Percentiles rank a stretch among this genome's conserved stretches.
These are phyloP conservation scores for Quercus glauca DNA, from an alignment of 306 rosid genomes.

Conservation along the genomic window DNA sequence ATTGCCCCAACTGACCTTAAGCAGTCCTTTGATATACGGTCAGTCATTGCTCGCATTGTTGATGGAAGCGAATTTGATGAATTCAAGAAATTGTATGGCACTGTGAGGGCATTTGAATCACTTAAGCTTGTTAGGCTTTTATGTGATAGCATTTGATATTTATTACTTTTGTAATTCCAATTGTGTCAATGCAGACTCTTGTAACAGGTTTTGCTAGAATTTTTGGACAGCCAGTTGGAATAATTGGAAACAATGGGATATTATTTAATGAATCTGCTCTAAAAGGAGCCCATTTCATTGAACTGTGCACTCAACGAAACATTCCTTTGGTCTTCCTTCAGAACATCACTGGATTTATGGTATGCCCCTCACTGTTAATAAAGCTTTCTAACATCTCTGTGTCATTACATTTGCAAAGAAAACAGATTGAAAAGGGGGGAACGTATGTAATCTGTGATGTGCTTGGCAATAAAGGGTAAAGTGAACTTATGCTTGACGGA, in stretches of 20 bases:
- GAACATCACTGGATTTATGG: slow-evolving; percentile 97
- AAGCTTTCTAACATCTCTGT: background rate
- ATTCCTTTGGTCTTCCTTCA: slow-evolving; percentile 94
- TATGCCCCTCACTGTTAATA: slow-evolving; percentile 30
- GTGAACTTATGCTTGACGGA: background rate
- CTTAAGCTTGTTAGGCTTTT: slow-evolving; percentile 21
- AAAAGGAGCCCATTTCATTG: slow-evolving; percentile 95
- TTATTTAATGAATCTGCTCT: slow-evolving; percentile 90
- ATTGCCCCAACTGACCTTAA: slow-evolving; percentile 87
- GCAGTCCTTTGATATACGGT: slow-evolving; percentile 81
- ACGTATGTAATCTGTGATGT: background rate
- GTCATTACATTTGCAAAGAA: background rate
- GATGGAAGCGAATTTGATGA: slow-evolving; percentile 97
- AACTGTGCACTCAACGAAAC: slow-evolving; percentile 74
- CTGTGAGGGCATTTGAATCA: slow-evolving; percentile 61
- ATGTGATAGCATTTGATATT: slow-evolving; percentile 1
- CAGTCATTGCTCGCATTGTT: slow-evolving; percentile 78
- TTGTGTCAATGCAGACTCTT: slow-evolving; percentile 68
- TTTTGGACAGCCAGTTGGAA: slow-evolving; percentile 90
- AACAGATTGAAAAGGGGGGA: background rate
- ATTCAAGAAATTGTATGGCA: slow-evolving; percentile 97
- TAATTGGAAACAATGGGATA: slow-evolving; percentile 91
- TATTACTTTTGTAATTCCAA: background rate
- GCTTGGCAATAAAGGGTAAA: background rate
- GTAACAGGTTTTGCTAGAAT: slow-evolving; percentile 92